Evolutionary conservation across 352 stramenopile genomes (phyloP).

Genomic region (Globisporangium middletonii): DNA sequence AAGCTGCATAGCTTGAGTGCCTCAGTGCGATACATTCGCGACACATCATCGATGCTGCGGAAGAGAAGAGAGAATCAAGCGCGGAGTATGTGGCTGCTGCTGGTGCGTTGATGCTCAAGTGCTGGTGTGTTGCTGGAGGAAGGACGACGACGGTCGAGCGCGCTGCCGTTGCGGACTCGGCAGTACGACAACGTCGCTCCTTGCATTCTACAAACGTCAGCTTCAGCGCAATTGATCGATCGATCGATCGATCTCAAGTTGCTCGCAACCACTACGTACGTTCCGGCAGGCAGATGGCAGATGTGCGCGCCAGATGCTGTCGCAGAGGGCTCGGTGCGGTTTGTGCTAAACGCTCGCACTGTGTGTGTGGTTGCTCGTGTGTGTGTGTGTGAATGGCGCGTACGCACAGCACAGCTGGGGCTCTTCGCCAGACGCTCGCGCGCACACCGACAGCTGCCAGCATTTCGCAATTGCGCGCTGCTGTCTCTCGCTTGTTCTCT

Average conservation of each 20-base stretch:
- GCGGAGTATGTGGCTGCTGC: too few relatives aligned
- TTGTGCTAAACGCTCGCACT: too few relatives aligned
- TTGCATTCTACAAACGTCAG: background rate
- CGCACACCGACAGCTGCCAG: background rate
- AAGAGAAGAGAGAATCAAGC: too few relatives aligned
- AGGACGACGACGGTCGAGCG: too few relatives aligned
- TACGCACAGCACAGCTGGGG: background rate
- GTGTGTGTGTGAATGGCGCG: background rate
- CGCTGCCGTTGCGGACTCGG: too few relatives aligned
- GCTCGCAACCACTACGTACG: background rate
- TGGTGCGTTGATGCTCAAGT: too few relatives aligned
- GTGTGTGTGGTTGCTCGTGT: background rate
- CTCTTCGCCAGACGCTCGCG: background rate
- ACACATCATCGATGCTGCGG: too few relatives aligned
- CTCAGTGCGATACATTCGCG: too few relatives aligned
- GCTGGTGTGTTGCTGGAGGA: too few relatives aligned
- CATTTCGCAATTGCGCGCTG: background rate
- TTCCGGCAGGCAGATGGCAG: background rate
- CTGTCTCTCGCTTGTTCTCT: background rate
- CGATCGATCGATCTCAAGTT: background rate
- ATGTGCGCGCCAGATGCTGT: background rate
- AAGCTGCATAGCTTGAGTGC: too few relatives aligned
- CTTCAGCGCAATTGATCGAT: background rate
- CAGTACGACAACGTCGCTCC: too few relatives aligned
- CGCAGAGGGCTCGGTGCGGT: background rate